Evolutionary conservation across 2,329 filamentous ascomycete genomes (phyloP).

Genomic region (Ophiostoma perfectum): DNA sequence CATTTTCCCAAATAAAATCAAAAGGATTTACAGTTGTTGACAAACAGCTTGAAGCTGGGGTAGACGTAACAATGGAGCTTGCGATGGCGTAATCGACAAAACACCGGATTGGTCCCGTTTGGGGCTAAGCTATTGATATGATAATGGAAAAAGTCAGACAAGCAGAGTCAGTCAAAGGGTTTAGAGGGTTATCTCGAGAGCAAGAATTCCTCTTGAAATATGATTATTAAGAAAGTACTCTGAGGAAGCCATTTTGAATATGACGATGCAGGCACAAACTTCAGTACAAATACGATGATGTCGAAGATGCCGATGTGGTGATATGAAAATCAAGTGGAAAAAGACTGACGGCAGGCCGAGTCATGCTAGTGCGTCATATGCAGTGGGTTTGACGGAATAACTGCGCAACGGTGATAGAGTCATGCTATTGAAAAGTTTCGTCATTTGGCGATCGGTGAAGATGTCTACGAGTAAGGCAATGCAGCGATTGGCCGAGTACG

Average conservation of each 20-base stretch:
- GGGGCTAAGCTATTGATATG: neutral
- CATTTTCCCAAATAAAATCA: neutral
- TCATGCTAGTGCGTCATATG: conserved; percentile 21
- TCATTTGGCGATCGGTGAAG: neutral
- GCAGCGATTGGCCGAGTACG: neutral
- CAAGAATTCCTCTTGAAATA: too few species aligned
- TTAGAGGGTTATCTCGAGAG: too few species aligned
- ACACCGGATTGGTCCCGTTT: neutral
- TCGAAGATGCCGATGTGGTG: neutral
- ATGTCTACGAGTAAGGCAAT: neutral
- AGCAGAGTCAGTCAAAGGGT: too few species aligned
- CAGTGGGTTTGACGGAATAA: conserved; percentile 11
- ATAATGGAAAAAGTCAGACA: neutral
- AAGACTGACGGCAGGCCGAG: conserved; percentile 15
- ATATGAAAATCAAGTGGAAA: neutral
- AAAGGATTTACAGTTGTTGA: neutral
- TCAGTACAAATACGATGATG: neutral
- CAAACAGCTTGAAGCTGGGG: neutral
- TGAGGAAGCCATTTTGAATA: too few species aligned
- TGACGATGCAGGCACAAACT: too few species aligned
- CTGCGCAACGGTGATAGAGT: conserved; percentile 4
- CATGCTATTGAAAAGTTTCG: neutral
- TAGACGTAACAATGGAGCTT: neutral
- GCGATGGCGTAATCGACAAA: neutral
- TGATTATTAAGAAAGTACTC: too few species aligned